Base-by-base conservation (phyloP, 2,329 filamentous ascomycete genomes). In the Penicillium hordei region DNA sequence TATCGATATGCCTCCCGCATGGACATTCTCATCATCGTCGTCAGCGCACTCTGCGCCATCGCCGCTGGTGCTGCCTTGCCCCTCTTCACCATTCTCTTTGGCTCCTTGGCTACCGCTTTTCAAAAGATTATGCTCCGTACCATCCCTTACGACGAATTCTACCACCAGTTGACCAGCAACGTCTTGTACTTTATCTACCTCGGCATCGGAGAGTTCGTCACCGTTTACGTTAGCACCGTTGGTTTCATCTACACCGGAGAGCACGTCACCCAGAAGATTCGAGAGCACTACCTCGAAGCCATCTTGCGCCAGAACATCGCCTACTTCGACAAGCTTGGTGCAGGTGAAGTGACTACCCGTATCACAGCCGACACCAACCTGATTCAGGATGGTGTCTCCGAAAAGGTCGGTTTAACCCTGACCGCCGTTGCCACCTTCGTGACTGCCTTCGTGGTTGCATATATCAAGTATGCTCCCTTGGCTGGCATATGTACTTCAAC, bases 321-420 rank as follows among this genome's bases (percentile, higher is more conserved):
- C 45, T 96, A 91, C 75, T 96, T 95, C 75, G 94, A 97, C 75
- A 94, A 94, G 69, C 83, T 96, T 15, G 93, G 93, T 51, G 89
- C 92, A 34, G 93, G 93, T 58, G 94, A 97, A 76, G 90, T 97
- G 60, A 96, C 93, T 0, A 96, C 93, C 1, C 88, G 93, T 62
- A 96, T 97, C 66, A 97, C 93, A 0, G 89, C 93, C 12, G 93
- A 97, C 73, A 96, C 91, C 44, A 97, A 96, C 69, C 80, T 96
- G 52, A 88, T 97, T 55, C 93, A 97, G 74, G 93, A 96, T 65
- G 93, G 92, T 56, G 91, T 99, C 45, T 95, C 91, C 0, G 91
- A 96, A 74, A 96, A 96, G 78, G 84, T 96, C 44, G 87, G 86
- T 15, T 78, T 96, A 62, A 92, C 90, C 0, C 72, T 96, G 55